Evolutionary conservation across 2,329 filamentous ascomycete genomes (phyloP), one percentile per base, ranked within the genome.

Genomic region (Colletotrichum nymphaeae): DNA sequence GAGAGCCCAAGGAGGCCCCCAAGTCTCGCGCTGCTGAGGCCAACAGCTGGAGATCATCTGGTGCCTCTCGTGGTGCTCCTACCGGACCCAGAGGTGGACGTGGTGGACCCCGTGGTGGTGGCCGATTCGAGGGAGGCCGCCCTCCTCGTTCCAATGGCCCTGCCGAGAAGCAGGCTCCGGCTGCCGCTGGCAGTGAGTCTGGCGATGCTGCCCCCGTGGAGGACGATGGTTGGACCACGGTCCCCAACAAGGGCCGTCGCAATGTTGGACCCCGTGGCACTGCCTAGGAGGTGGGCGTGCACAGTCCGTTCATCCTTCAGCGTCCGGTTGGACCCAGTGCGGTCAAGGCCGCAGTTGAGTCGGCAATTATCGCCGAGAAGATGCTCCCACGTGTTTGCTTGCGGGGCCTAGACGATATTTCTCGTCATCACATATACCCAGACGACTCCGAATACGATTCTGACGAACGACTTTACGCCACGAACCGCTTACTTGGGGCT

Each of bases 141-240:
- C 81, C 83, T 58, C 83, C 84, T 56, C 88, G 88, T 49, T 78
- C 85, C 72, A 90, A 90, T 79, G 87, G 84, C 12, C 78, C 85
- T 72, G 78, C 79, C 26, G 73, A 79, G 62, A 81, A 82, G 77
- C 83, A 83, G 75, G 78, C 83, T 78, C 78, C 82, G 78, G 71
- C 82, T 76, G 77, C 80, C 74, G 77, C 80, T 14, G 78, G 80
- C 56, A 78, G 77, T 49, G 80, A 77, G 49, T 76, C 79, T 67
- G 72, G 77, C 57, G 80, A 77, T 42, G 76, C 79, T 42, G 76
- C 68, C 63, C 81, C 84, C 52, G 81, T 84, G 63, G 88, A 90
- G 59, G 90, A 90, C 49, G 90, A 92, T 79, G 91, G 91, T 76
- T 93, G 91, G 91, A 91, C 89, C 75, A 92, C 89, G 30, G 91